Conservation (phyloP, 2,329 filamentous ascomycete genomes). For the Rutstroemia sydowiana region DNA sequence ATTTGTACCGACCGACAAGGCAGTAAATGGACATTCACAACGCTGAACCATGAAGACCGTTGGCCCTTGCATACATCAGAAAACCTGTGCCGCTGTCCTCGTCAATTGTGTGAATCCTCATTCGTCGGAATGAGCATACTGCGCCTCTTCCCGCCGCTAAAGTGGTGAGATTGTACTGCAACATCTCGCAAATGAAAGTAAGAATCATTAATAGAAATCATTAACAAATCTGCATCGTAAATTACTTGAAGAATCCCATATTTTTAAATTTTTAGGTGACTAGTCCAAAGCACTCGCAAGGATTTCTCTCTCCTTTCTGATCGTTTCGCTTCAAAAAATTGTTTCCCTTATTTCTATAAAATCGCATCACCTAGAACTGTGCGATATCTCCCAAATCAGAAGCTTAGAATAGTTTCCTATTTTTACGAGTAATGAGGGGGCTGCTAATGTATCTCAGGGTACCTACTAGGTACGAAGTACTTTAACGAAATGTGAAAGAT, state of each 20-base stretch:
- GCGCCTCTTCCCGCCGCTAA: conserved; percentile 9
- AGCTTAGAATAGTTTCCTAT: too few relatives aligned
- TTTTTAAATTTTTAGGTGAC: too few relatives aligned
- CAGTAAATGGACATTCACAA: not conserved
- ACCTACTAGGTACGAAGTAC: not conserved
- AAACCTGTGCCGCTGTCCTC: conserved; percentile 6
- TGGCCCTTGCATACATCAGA: conserved; percentile 4
- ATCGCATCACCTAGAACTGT: too few relatives aligned
- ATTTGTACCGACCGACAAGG: conserved; percentile 3
- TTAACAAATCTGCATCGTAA: not conserved
- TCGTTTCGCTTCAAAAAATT: not conserved
- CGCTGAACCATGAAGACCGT: not conserved
- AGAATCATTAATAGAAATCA: not conserved
- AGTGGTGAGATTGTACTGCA: not conserved
- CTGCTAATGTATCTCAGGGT: not conserved
- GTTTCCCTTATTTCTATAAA: too few relatives aligned
- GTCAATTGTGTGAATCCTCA: conserved; percentile 1
- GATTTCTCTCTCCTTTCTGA: not conserved
- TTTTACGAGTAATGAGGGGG: too few relatives aligned
- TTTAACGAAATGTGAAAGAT: not conserved
- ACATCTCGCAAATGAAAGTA: not conserved
- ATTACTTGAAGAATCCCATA: not conserved
- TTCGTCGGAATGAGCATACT: conserved; percentile 4
- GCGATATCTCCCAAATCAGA: too few relatives aligned
- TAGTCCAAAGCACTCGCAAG: not conserved